These are phyloP conservation scores for Chenopodium formosanum DNA, from an alignment of 148 eudicot species.

Conservation along the genomic window DNA sequence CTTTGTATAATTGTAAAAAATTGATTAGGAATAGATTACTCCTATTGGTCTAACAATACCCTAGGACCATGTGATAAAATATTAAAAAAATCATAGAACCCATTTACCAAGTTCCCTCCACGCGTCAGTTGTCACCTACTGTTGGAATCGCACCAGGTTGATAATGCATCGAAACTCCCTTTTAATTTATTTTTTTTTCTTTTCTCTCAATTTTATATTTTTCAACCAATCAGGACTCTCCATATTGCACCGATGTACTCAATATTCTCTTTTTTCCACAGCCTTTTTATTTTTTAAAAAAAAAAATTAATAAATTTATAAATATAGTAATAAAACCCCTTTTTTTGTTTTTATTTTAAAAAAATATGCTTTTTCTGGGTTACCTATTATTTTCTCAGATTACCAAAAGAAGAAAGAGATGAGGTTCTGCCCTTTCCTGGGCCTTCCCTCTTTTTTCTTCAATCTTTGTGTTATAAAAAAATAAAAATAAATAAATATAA, in stretches of 20 bases:
- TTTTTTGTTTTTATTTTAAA: too few relatives aligned
- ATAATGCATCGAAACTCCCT: not conserved
- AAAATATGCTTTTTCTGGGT: slow-evolving; percentile 32
- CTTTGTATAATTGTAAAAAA: too few relatives aligned
- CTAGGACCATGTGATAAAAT: not conserved
- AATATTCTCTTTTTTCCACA: slow-evolving; percentile 19
- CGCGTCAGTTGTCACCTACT: slow-evolving; percentile 26
- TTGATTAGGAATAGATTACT: not conserved
- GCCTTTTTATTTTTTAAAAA: not conserved
- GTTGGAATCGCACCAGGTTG: slow-evolving; percentile 7
- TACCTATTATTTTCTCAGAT: slow-evolving; percentile 25
- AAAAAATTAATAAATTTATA: not conserved
- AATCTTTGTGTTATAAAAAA: not conserved
- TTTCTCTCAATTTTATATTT: not conserved
- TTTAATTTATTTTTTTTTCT: not conserved
- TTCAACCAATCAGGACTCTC: slow-evolving; percentile 11
- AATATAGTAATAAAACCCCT: not conserved
- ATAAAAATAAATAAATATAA: too few relatives aligned
- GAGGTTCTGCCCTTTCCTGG: slow-evolving; percentile 34
- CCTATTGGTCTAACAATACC: not conserved
- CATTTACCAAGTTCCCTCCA: not conserved
- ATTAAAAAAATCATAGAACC: not conserved
- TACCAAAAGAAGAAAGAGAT: slow-evolving; percentile 59
- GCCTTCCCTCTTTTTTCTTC: slow-evolving; percentile 4
- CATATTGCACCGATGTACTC: slow-evolving; percentile 20